Conservation (phyloP, 2,329 filamentous ascomycete genomes). For the Sporothrix pseudoabietina region DNA sequence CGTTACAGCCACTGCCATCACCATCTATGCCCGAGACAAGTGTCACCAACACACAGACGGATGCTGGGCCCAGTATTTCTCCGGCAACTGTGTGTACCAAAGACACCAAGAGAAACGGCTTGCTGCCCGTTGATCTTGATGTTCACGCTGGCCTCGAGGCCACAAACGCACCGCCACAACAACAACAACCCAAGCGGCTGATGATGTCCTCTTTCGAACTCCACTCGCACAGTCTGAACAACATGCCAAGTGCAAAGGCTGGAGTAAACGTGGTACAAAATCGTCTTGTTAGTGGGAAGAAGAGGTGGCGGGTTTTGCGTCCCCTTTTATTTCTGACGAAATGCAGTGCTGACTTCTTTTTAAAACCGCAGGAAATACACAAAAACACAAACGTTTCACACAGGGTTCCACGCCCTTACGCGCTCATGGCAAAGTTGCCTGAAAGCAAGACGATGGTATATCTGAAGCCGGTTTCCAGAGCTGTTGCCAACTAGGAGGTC, state of each 20-base stretch:
- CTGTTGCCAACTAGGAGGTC: constrained; percentile 24
- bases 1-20: neutral
- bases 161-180: neutral
- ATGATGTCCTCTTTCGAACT: neutral
- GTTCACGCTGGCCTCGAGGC: neutral
- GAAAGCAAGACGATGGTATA: neutral
- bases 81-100: neutral
- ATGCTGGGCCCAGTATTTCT: too few relatives aligned
- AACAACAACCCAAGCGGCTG: neutral
- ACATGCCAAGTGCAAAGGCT: neutral
- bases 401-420: too few relatives aligned
- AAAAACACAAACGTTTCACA: neutral
- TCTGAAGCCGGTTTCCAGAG: neutral
- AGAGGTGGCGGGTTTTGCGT: neutral
- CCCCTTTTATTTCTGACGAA: neutral
- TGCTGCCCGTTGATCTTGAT: neutral
- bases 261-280: neutral
- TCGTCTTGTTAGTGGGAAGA: neutral
- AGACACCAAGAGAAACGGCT: neutral
- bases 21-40: neutral
- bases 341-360: neutral
- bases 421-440: neutral
- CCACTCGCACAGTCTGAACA: neutral
- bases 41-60: neutral
- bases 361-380: neutral